Evolutionary conservation across 345 rosid species (phyloP).

Genomic region (Rhizophora mangle): DNA sequence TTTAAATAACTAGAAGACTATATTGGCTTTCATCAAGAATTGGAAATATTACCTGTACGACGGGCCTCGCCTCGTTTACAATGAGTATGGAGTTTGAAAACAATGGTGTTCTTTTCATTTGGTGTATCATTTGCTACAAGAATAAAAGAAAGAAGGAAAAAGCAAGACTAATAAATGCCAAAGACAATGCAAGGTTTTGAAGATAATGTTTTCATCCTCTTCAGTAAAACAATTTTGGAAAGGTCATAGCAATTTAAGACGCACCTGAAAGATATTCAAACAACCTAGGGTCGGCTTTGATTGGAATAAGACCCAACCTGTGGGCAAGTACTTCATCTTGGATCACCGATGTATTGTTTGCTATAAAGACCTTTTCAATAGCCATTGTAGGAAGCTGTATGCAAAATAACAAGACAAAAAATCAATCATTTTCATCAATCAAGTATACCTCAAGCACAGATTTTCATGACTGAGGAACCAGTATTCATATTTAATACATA

Average conservation of each 20-base stretch:
- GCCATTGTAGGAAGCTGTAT: constrained; percentile 92
- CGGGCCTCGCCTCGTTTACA: constrained; percentile 52
- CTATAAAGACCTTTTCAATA: constrained; percentile 83
- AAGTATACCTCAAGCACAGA: background rate
- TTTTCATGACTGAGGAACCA: background rate
- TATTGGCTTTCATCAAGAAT: background rate
- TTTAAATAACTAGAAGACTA: background rate
- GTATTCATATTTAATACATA: no score
- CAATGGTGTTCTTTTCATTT: constrained; percentile 90
- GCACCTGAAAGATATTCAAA: constrained; percentile 84
- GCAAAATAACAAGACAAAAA: constrained; percentile 10
- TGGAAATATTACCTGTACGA: constrained; percentile 42
- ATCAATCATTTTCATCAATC: background rate
- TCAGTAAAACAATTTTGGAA: background rate
- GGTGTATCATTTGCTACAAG: constrained; percentile 62
- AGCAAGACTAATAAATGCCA: background rate
- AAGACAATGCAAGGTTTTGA: background rate
- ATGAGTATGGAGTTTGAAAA: constrained; percentile 76
- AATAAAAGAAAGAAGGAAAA: constrained; percentile 13
- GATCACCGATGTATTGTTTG: constrained; percentile 78
- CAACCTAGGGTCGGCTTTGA: constrained; percentile 74
- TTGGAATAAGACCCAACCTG: constrained; percentile 88
- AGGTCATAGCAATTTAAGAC: constrained; percentile 4
- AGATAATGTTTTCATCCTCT: background rate
- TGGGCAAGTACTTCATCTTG: constrained; percentile 96